A percentile compares a stretch with the other conserved stretches of the same genome.
These are phyloP conservation scores for Phytophthora citricola DNA, from an alignment of 352 stramenopile genomes.

Conservation along the genomic window DNA sequence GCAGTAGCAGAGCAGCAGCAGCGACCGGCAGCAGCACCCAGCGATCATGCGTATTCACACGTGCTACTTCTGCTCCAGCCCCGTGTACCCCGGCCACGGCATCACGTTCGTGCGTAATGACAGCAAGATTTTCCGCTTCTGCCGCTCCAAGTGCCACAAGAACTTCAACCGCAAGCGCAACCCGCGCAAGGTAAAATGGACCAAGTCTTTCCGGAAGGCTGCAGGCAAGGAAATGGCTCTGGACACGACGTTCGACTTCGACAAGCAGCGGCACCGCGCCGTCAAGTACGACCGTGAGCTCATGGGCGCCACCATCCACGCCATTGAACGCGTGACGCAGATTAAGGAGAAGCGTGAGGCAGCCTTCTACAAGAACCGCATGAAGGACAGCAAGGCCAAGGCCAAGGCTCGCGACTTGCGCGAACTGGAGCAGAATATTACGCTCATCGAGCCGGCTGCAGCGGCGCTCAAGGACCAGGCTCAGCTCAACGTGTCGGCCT, in stretches of 20 bases:
- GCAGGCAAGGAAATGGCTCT: constrained; percentile 99
- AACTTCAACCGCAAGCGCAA: constrained; percentile 99
- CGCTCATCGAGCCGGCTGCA: constrained; percentile 82
- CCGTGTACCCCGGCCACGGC: constrained; percentile 99
- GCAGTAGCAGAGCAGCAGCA: constrained; percentile 27
- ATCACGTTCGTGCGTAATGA: constrained; percentile 99
- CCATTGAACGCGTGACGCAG: constrained; percentile 97
- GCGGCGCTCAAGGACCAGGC: constrained; percentile 76
- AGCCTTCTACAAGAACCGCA: constrained; percentile 98
- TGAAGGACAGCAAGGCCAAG: constrained; percentile 89
- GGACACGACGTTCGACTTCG: constrained; percentile 99
- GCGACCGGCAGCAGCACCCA: constrained; percentile 1
- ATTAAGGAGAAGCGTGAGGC: constrained; percentile 97
- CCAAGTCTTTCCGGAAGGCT: constrained; percentile 98
- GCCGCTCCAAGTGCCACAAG: constrained; percentile 99
- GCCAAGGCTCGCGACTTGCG: constrained; percentile 82
- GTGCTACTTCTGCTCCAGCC: constrained; percentile 99
- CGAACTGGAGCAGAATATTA: constrained; percentile 88
- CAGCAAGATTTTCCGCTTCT: constrained; percentile 99
- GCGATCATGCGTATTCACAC: constrained; percentile 96
- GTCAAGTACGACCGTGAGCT: constrained; percentile 99
- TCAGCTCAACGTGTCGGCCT: constrained; percentile 71
- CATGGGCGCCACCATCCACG: constrained; percentile 98
- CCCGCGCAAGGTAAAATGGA: constrained; percentile 99
- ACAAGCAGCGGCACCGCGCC: constrained; percentile 98